Conservation (phyloP, 805 yeast genomes). For the Clavispora asparagi region DNA sequence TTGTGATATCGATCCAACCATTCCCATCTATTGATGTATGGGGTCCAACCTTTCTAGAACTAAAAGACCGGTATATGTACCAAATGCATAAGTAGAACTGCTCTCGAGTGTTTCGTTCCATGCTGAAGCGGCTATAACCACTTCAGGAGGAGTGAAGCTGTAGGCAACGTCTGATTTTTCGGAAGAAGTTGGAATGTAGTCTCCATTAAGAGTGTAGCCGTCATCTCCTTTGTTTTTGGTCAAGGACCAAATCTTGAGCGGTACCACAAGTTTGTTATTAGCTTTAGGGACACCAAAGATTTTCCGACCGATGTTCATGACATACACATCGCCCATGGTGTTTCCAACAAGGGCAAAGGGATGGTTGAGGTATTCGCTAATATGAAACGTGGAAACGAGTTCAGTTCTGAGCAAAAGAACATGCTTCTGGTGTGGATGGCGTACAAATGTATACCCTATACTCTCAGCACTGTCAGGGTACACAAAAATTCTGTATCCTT, state of each 20-base stretch:
- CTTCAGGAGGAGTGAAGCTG: constrained; percentile 44
- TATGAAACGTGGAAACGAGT: constrained; percentile 22
- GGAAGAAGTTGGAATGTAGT: constrained; percentile 24
- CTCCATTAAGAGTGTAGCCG: constrained; percentile 16
- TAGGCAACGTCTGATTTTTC: constrained; percentile 23
- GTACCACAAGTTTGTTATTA: constrained; percentile 34
- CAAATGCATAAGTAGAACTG: constrained; percentile 50
- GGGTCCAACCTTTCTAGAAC: constrained; percentile 39
- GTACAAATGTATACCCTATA: constrained; percentile 22
- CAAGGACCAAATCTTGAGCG: constrained; percentile 35
- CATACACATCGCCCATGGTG: constrained; percentile 30
- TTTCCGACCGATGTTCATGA: constrained; percentile 36
- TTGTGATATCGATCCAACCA: constrained; percentile 44
- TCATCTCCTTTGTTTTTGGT: constrained; percentile 4
- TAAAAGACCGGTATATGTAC: constrained; percentile 46
- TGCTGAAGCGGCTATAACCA: constrained; percentile 42
- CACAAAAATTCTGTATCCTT: constrained; percentile 20
- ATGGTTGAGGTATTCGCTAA: constrained; percentile 30
- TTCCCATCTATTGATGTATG: constrained; percentile 10
- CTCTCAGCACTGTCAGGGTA: constrained; percentile 25
- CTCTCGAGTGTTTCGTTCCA: constrained; percentile 51
- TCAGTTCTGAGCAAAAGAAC: constrained; percentile 27
- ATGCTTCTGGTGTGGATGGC: constrained; percentile 32
- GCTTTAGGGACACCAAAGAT: constrained; percentile 30
- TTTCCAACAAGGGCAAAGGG: constrained; percentile 33